phyloP scores from a whole-genome alignment of 345 rosid genomes.

The Gynandropsis gynandra region DNA sequence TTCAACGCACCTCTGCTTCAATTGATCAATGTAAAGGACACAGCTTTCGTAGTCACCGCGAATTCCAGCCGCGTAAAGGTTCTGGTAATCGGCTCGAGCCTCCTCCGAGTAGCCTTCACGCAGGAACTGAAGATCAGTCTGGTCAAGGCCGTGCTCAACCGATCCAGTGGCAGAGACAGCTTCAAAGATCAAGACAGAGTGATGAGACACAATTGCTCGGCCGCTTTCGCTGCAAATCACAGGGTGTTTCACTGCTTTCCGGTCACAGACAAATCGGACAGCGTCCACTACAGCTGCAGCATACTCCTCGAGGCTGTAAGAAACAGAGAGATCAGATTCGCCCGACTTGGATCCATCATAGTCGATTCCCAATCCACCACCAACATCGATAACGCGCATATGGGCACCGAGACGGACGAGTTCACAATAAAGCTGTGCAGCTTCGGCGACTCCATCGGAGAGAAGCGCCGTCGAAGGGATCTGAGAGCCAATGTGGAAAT shows the following conservation, averaged over 20 bases:
- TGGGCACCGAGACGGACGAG: constrained; percentile 79
- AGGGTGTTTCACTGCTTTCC: constrained; percentile 66
- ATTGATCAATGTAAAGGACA: constrained; percentile 55
- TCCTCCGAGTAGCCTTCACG: constrained; percentile 58
- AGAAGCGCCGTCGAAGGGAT: constrained; percentile 69
- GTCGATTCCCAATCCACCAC: constrained; percentile 89
- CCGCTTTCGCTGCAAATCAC: constrained; percentile 87
- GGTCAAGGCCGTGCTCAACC: constrained; percentile 22
- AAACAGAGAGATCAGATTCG: constrained; percentile 73
- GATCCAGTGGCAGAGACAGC: constrained; percentile 44
- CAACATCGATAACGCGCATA: constrained; percentile 73
- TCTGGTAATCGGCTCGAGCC: constrained; percentile 47
- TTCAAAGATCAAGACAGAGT: constrained; percentile 74
- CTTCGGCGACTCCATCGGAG: constrained; percentile 67
- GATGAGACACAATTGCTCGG: constrained; percentile 87
- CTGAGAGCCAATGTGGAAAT: constrained; percentile 94
- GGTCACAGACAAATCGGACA: constrained; percentile 54
- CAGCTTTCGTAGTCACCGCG: constrained; percentile 67
- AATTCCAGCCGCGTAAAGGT: constrained; percentile 43
- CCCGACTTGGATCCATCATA: constrained; percentile 91
- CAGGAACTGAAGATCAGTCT: constrained; percentile 42
- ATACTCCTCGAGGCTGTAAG: constrained; percentile 79
- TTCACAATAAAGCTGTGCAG: constrained; percentile 88
- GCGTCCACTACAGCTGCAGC: constrained; percentile 73
- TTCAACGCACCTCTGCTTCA: constrained; percentile 80